Conservation (phyloP, 805 yeast genomes). For the Saccharomycopsis selenospora region DNA sequence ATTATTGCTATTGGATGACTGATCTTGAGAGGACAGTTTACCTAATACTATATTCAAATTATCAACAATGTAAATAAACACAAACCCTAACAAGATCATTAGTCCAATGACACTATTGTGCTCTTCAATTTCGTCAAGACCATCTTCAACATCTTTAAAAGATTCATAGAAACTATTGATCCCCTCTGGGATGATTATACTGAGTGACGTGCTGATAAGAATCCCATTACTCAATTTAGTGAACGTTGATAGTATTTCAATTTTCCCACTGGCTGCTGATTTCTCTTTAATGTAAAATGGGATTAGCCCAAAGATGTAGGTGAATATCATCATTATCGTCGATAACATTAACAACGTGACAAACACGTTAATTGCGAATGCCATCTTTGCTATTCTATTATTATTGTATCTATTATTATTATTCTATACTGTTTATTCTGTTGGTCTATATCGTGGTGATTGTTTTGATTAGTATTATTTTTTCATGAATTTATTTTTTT, state of each 20-base stretch:
- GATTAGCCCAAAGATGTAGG: slow-evolving; percentile 1
- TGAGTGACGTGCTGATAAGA: slow-evolving; percentile 51
- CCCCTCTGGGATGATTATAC: slow-evolving; percentile 62
- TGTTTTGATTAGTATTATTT: too few relatives aligned
- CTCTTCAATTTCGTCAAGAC: slow-evolving; percentile 4
- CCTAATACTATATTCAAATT: slow-evolving; percentile 27
- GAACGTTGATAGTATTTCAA: slow-evolving; percentile 30
- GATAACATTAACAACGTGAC: slow-evolving; percentile 1
- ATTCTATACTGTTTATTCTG: too few relatives aligned
- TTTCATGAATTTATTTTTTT: too few relatives aligned
- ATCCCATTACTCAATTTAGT: slow-evolving; percentile 54
- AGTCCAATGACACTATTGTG: slow-evolving; percentile 34
- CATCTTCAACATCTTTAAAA: slow-evolving; percentile 5
- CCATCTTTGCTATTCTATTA: not conserved
- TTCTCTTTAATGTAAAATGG: not conserved
- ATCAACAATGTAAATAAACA: slow-evolving; percentile 46
- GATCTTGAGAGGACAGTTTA: too few relatives aligned
- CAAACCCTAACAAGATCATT: slow-evolving; percentile 46
- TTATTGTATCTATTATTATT: too few relatives aligned
- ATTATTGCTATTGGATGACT: slow-evolving; percentile 1
- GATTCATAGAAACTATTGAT: slow-evolving; percentile 36
- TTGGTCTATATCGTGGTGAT: too few relatives aligned
- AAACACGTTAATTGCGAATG: not conserved
- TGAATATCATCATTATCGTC: not conserved
- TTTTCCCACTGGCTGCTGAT: slow-evolving; percentile 3